phyloP scores from a whole-genome alignment of 805 yeast species.

The Sugiyamaella valdiviana region DNA sequence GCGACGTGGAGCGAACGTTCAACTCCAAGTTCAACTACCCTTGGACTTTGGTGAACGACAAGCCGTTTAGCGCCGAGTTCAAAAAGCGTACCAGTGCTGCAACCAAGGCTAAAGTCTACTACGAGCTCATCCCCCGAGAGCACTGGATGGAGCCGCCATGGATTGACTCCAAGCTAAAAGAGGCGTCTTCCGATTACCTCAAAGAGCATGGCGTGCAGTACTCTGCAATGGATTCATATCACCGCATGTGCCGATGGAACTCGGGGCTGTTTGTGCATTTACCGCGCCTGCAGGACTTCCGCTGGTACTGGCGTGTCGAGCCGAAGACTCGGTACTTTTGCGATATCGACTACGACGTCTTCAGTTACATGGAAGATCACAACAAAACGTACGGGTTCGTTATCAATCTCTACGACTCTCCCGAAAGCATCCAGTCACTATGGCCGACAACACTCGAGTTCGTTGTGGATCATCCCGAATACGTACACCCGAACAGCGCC shows the following conservation, averaged over 20 bases:
- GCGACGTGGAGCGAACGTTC: conserved; percentile 56
- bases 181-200: conserved; percentile 32
- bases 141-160: conserved; percentile 57
- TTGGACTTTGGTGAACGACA: conserved; percentile 72
- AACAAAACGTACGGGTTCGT: conserved; percentile 70
- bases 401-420: conserved; percentile 62
- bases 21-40: conserved; percentile 71
- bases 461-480: conserved; percentile 50
- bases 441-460: conserved; percentile 68
- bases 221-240: conserved; percentile 58
- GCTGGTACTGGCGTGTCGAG: conserved; percentile 77
- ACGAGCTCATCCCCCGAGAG: conserved; percentile 37
- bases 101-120: conserved; percentile 41
- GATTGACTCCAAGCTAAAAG: conserved; percentile 43
- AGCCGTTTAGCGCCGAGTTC: conserved; percentile 55
- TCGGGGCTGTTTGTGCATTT: conserved; percentile 58
- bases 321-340: conserved; percentile 66
- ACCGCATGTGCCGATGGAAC: conserved; percentile 81
- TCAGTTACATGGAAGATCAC: conserved; percentile 63
- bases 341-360: conserved; percentile 68
- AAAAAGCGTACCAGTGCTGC: conserved; percentile 37
- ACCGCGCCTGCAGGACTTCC: conserved; percentile 53
- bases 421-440: conserved; percentile 52
- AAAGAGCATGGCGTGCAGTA: conserved; percentile 45
- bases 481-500: conserved; percentile 54